Base-by-base conservation (phyloP, 768 basidiomycete species). In the Wakefieldia striispora region DNA sequence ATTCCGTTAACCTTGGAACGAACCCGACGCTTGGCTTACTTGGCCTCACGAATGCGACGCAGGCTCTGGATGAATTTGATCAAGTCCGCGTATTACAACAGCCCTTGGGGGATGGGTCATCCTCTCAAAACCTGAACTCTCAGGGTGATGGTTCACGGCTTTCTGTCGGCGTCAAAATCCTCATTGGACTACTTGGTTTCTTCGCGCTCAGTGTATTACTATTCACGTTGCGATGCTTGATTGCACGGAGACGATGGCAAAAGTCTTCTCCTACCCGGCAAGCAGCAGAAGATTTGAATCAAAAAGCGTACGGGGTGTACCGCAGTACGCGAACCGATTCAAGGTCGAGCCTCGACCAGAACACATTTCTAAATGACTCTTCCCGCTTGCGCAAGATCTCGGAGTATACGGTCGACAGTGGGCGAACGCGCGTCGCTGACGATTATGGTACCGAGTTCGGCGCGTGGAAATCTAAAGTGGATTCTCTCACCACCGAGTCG, bases 61-160 rank as follows among this genome's bases (percentile, higher is more conserved):
- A 61, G 4, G 89, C 90, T 0, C 58, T 90, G 50, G 66, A 75
- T 2, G 86, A 91, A 54, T 92, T 91, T 68, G 62, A 81, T 39
- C 77, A 73, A 4, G 86, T 89, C 5, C 81, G 90, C 4, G 79
- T 91, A 13, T 68, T 84, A 27, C 77, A 83, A 41, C 74, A 81
- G 50, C 81, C 87, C 0, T 67, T 88, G n/a, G 61, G 60, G 40
- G 40, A 54, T 54, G 10, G 49, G 43, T 16, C 54, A 50, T 19
- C 46, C 40, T 47, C 49, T 40, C 46, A 55, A 45, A 46, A 41
- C 19, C 20, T 48, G 3, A 16, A 40, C 27, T 20, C 59, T 4
- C 47, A 53, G n/a, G 17, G 43, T 6, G 61, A 53, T 4, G 70
- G 69, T 19, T 69, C 73, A 45, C 73, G 72, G 51, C 57, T 83